Conservation (phyloP, 768 basidiomycete genomes). For the Sarcomyxa edulis region DNA sequence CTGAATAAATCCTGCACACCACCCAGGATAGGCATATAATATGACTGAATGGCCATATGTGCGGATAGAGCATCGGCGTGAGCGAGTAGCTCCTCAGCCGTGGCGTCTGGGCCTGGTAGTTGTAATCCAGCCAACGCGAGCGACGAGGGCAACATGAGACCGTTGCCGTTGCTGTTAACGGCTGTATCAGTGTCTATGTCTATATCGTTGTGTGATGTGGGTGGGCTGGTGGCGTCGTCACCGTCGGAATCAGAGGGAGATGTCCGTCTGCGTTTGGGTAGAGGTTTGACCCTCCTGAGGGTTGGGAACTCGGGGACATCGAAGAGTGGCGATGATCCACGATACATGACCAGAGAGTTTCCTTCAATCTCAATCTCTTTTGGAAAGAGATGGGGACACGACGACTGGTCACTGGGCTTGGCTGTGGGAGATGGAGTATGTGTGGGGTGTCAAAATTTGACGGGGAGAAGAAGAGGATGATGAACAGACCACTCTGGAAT, state of each 20-base stretch:
- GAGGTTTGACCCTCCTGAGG: constrained; percentile 66
- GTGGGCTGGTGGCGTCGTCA: constrained; percentile 3
- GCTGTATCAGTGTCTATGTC: no score
- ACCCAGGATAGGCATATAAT: constrained; percentile 53
- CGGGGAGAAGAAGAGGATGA: no score
- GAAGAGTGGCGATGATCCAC: constrained; percentile 53
- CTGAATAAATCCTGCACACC: constrained; percentile 40
- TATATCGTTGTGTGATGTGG: not conserved
- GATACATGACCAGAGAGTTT: constrained; percentile 54
- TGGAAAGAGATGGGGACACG: constrained; percentile 12
- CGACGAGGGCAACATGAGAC: not conserved
- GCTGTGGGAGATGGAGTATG: no score
- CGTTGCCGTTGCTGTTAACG: not conserved
- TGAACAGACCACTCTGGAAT: no score
- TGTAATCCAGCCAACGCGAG: constrained; percentile 13
- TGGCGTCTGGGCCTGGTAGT: constrained; percentile 35
- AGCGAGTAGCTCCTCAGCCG: constrained; percentile 52
- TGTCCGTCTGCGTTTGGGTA: constrained; percentile 71
- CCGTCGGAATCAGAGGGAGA: constrained; percentile 18
- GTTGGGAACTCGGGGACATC: constrained; percentile 61
- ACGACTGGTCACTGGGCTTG: constrained; percentile 12
- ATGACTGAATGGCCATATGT: constrained; percentile 57
- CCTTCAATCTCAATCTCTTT: constrained; percentile 2
- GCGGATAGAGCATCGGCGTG: constrained; percentile 55
- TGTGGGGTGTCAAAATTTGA: no score